Evolutionary conservation across 192 early-diverging fungal species (phyloP).

Genomic region (Backusella sp.): DNA sequence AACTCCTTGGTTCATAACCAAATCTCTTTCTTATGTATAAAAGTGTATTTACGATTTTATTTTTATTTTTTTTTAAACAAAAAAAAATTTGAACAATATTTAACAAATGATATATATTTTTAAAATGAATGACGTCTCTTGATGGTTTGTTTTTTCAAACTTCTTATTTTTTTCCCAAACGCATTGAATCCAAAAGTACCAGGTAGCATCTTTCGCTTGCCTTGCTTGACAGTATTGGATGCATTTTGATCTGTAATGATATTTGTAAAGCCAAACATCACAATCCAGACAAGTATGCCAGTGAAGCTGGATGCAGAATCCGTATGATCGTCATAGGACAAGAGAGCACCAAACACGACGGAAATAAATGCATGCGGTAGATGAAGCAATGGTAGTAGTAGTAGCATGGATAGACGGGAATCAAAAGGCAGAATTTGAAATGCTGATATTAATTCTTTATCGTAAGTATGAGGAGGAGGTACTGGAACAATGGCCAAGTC

Average conservation of each 20-base stretch:
- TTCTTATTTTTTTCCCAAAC: neutral
- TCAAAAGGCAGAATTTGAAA: neutral
- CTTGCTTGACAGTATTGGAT: neutral
- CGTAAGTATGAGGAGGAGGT: neutral
- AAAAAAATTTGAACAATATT: neutral
- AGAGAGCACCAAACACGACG: neutral
- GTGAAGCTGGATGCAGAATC: neutral
- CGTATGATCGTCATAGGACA: neutral
- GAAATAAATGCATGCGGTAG: constrained; percentile 18
- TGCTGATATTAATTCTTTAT: neutral
- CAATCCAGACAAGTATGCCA: constrained; percentile 6
- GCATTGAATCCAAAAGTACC: neutral
- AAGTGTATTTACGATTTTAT: neutral
- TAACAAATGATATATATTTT: neutral
- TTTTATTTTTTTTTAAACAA: neutral
- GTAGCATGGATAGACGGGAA: neutral
- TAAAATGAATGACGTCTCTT: constrained; percentile 8
- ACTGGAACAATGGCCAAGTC: constrained; percentile 17
- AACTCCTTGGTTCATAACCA: neutral
- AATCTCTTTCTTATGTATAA: neutral
- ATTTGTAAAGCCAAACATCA: constrained; percentile 14
- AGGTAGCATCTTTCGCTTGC: neutral
- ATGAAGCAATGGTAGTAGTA: constrained; percentile 1
- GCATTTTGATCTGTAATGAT: neutral
- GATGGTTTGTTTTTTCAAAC: neutral